Conservation (phyloP, 371 early-diverging fungal species). For the Haplosporangium sp. region DNA sequence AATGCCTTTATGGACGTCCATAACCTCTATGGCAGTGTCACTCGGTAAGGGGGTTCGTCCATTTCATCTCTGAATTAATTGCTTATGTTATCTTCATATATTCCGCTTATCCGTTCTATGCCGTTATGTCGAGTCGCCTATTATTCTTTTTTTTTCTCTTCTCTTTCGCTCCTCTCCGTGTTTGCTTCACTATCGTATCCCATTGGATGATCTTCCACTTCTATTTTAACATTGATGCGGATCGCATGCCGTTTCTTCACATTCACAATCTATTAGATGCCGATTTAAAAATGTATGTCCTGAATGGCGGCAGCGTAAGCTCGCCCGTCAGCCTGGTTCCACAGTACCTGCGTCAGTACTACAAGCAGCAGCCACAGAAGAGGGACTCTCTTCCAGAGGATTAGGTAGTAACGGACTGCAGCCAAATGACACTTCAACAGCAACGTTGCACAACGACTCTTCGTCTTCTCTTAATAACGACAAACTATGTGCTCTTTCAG, state of each 20-base stretch:
- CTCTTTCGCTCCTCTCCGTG: background rate
- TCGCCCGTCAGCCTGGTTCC: constrained; percentile 15
- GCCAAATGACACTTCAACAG: background rate
- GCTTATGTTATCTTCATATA: background rate
- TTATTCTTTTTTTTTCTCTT: constrained; percentile 6
- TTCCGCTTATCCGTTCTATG: background rate
- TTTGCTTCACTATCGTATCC: background rate
- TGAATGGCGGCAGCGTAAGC: constrained; percentile 45
- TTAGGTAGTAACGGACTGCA: constrained; percentile 26
- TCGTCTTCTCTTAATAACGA: constrained; percentile 1
- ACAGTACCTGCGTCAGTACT: constrained; percentile 17
- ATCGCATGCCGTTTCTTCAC: background rate
- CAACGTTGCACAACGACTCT: background rate
- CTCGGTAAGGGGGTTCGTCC: constrained; percentile 57
- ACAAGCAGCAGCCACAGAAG: constrained; percentile 36
- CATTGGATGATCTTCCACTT: background rate
- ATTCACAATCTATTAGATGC: constrained; percentile 17
- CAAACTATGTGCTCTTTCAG: constrained; percentile 14
- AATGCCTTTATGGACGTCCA: constrained; percentile 62
- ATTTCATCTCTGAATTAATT: background rate
- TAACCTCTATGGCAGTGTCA: constrained; percentile 65
- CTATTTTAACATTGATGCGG: too few species aligned
- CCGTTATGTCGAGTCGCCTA: too few species aligned
- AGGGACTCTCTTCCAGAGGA: constrained; percentile 36
- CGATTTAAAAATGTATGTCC: constrained; percentile 54